Evolutionary conservation across 192 early-diverging fungal genomes (phyloP), one percentile per base, ranked within the genome.

Genomic region (Fimicolochytrium jonesii): DNA sequence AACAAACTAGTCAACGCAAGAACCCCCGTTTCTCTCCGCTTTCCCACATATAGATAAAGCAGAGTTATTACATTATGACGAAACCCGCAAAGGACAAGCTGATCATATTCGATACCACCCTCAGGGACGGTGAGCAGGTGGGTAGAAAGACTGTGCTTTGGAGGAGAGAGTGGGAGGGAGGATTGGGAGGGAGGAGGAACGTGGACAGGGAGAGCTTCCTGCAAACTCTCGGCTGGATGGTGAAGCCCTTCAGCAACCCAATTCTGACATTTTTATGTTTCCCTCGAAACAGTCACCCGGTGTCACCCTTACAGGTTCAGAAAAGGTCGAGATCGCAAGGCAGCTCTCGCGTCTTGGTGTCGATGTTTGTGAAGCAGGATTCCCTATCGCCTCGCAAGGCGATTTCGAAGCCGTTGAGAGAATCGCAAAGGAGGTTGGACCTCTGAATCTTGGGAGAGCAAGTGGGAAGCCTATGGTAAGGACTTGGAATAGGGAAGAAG

Each of bases 71-170:
- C n/a, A n/a, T n/a, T n/a, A 80, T 72, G 26, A 92, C 77, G 47
- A 90, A 93, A 77, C 7, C 82, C 79, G 25, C 93, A 74, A 64
- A 97, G 86, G 31, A 80, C 45, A 59, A 67, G 49, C 80, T 96
- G 4, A 90, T 95, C 62, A 86, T 98, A 60, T 96, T 96, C 66
- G 93, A 98, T 69, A 98, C 95, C 5, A 92, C 93, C 39, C 88
- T 98, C 25, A 87, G 95, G 62, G 95, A 98, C 68, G 95, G 95
- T 48, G 95, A 98, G 72, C 94, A 91, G 84, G 89, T 88, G 76
- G n/a, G n/a, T n/a, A n/a, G n/a, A n/a, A n/a, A n/a, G n/a, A n/a
- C n/a, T n/a, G n/a, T n/a, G n/a, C n/a, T n/a, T n/a, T n/a, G n/a
- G n/a, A n/a, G n/a, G n/a, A n/a, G n/a, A n/a, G n/a, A n/a, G n/a